phyloP scores from a whole-genome alignment of 2,329 filamentous ascomycete species.

The Chalara sp. region DNA sequence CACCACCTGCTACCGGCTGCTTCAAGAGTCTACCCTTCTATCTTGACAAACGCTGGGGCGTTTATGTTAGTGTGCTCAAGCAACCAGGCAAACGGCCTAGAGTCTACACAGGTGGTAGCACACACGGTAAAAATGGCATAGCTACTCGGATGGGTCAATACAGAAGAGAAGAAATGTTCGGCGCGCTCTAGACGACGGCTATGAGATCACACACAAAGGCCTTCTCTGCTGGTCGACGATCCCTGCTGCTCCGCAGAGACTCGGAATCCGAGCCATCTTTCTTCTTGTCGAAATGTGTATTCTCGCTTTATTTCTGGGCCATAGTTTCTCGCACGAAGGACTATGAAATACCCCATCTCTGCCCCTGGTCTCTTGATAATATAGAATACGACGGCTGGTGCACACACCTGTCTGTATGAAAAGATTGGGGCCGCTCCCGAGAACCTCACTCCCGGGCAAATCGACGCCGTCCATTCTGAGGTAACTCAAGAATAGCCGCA shows the following conservation, averaged over 20 bases:
- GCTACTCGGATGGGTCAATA: background rate
- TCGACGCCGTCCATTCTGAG: constrained; percentile 3
- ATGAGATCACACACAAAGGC: constrained; percentile 5
- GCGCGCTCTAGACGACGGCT: constrained; percentile 2
- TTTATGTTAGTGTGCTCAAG: constrained; percentile 8
- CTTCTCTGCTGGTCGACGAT: constrained; percentile 4
- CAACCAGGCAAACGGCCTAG: constrained; percentile 1
- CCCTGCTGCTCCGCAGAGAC: background rate
- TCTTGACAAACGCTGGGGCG: constrained; percentile 4
- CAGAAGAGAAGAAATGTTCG: constrained; percentile 10
- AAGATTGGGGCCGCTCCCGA: background rate
- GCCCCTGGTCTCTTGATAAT: constrained; percentile 3
- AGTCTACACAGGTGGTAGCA: constrained; percentile 19
- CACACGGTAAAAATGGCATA: constrained; percentile 1
- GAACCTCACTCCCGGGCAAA: constrained; percentile 3
- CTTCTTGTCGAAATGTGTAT: constrained; percentile 3
- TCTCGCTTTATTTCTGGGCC: constrained; percentile 4
- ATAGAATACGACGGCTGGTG: constrained; percentile 6
- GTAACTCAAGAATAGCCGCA: background rate
- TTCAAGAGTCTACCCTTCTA: constrained; percentile 6
- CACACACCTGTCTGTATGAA: constrained; percentile 2
- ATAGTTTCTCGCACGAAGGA: constrained; percentile 5
- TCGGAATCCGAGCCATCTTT: constrained; percentile 1
- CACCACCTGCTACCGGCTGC: constrained; percentile 4
- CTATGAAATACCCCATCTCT: constrained; percentile 6